Evolutionary conservation across 495 filamentous ascomycete genomes (phyloP).

Genomic region (Massariosphaeria phaeospora): DNA sequence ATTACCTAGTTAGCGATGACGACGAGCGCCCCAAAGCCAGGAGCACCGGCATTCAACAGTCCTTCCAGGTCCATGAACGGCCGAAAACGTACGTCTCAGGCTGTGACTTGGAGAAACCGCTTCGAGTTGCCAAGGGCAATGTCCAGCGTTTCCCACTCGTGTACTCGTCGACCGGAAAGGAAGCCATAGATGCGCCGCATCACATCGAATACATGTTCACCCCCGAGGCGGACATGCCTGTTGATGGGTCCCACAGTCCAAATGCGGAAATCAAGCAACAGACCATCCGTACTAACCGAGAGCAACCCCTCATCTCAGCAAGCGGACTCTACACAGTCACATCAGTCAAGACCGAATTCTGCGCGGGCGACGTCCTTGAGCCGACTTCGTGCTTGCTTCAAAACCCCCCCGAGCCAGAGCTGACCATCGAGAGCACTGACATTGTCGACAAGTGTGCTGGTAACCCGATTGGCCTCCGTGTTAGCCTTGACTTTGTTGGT

Average conservation of each 20-base stretch:
- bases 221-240: conserved; percentile 57
- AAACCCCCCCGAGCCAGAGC: conserved; percentile 81
- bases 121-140: conserved; percentile 73
- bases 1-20: conserved; percentile 63
- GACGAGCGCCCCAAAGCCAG: conserved; percentile 58
- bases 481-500: conserved; percentile 81
- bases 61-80: conserved; percentile 79
- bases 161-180: conserved; percentile 58
- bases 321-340: conserved; percentile 81
- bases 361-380: conserved; percentile 81
- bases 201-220: conserved; percentile 65
- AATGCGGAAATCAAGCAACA: conserved; percentile 50
- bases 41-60: conserved; percentile 61
- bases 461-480: conserved; percentile 80
- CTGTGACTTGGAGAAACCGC: conserved; percentile 71
- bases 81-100: conserved; percentile 64
- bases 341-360: conserved; percentile 70
- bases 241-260: conserved; percentile 58
- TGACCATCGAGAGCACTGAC: conserved; percentile 66
- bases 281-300: conserved; percentile 44
- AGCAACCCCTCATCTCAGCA: conserved; percentile 55
- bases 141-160: conserved; percentile 63
- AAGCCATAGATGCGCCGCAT: conserved; percentile 52
- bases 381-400: conserved; percentile 84
- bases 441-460: conserved; percentile 92